These are phyloP conservation scores for Endothia cerciana DNA, from an alignment of 2,329 filamentous ascomycete species.

Conservation along the genomic window DNA sequence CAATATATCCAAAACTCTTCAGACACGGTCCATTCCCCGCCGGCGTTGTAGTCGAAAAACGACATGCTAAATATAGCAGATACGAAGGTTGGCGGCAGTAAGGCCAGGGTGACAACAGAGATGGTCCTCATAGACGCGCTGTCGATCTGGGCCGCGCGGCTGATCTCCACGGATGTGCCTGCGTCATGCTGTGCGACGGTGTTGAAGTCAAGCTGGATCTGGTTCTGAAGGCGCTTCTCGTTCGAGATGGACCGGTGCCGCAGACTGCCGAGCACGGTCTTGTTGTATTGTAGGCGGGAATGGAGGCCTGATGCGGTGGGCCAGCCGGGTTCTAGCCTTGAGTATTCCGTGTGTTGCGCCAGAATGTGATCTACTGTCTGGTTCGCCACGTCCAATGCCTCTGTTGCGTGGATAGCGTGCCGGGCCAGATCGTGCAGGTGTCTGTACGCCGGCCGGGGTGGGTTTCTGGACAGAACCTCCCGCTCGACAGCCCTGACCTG, in stretches of 20 bases:
- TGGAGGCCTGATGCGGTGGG: constrained; percentile 18
- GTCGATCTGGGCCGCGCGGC: constrained; percentile 46
- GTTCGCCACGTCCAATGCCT: constrained; percentile 44
- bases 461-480: not conserved
- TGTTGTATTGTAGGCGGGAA: constrained; percentile 39
- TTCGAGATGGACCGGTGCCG: constrained; percentile 44
- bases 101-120: constrained; percentile 24
- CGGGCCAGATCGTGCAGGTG: constrained; percentile 46
- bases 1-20: constrained; percentile 39
- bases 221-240: constrained; percentile 52
- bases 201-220: constrained; percentile 59
- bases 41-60: constrained; percentile 43
- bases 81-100: constrained; percentile 52
- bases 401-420: constrained; percentile 49
- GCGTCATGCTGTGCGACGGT: constrained; percentile 48
- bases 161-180: constrained; percentile 43
- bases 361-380: constrained; percentile 40
- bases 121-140: constrained; percentile 52
- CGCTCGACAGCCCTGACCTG: constrained; percentile 41
- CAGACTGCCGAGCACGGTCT: constrained; percentile 41
- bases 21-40: constrained; percentile 34
- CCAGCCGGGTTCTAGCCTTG: not conserved
- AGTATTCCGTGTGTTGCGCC: constrained; percentile 26
- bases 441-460: constrained; percentile 38
- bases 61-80: constrained; percentile 52